phyloP scores from a whole-genome alignment of 768 basidiomycete species.

The Tephrocybe rancida region DNA sequence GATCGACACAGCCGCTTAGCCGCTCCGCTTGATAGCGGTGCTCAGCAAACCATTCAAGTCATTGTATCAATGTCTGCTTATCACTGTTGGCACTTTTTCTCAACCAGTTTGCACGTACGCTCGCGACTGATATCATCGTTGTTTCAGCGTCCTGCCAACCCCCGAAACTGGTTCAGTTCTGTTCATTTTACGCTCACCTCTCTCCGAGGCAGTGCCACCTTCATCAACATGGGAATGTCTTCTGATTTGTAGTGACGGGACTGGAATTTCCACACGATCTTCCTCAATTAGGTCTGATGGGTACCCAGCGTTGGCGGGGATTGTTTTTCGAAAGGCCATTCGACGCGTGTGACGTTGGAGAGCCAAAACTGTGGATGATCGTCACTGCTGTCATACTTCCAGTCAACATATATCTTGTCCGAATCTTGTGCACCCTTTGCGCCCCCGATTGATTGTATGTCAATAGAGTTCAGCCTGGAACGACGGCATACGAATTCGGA shows the following conservation, averaged over 20 bases:
- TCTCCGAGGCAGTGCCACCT: slow-evolving; percentile 16
- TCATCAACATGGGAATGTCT: slow-evolving; percentile 10
- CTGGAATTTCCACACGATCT: slow-evolving; percentile 12
- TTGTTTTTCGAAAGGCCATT: not conserved
- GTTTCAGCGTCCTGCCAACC: slow-evolving; percentile 23
- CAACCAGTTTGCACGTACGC: not conserved
- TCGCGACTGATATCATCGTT: slow-evolving; percentile 13
- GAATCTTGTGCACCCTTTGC: slow-evolving; percentile 1
- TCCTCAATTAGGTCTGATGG: slow-evolving; percentile 15
- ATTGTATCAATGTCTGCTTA: slow-evolving; percentile 14
- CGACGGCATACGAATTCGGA: slow-evolving; percentile 9
- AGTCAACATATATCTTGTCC: slow-evolving; percentile 3
- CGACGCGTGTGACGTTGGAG: slow-evolving; percentile 11
- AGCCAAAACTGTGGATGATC: slow-evolving; percentile 7
- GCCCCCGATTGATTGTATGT: slow-evolving; percentile 11
- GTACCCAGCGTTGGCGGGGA: slow-evolving; percentile 12
- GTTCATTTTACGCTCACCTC: slow-evolving; percentile 3
- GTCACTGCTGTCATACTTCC: slow-evolving; percentile 18
- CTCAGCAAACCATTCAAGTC: slow-evolving; percentile 4
- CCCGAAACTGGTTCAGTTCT: slow-evolving; percentile 12
- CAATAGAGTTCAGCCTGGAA: slow-evolving; percentile 11
- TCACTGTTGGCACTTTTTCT: slow-evolving; percentile 14
- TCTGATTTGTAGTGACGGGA: slow-evolving; percentile 8
- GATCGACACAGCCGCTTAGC: slow-evolving; percentile 13
- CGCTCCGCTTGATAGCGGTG: slow-evolving; percentile 6